Percentiles rank a stretch among this genome's conserved stretches.
Conservation (phyloP, 176 grass and related monocot species). For the Thalia dealbata region DNA sequence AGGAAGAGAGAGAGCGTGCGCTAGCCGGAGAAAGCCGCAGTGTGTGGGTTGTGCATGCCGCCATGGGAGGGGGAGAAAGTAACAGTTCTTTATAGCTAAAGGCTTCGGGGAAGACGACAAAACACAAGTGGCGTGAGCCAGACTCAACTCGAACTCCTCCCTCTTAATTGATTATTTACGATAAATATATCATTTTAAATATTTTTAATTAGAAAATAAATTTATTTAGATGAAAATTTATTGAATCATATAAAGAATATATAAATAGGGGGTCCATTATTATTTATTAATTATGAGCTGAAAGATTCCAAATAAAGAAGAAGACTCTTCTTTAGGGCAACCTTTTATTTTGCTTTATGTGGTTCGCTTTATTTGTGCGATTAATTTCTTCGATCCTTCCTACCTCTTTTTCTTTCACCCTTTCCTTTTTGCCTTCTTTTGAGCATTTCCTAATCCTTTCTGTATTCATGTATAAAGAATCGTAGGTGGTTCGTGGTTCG, state of each 20-base stretch:
- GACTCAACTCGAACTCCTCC: constrained; percentile 21
- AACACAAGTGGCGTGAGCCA: constrained; percentile 36
- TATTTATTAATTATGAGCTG: background rate
- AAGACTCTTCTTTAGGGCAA: background rate
- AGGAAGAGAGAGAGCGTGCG: background rate
- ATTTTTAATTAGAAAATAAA: too few species aligned
- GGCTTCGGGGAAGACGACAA: background rate
- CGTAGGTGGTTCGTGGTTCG: too few species aligned
- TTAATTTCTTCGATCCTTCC: background rate
- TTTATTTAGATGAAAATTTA: too few species aligned
- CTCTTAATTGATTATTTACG: too few species aligned
- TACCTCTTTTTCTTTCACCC: too few species aligned
- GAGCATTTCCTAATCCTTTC: too few species aligned
- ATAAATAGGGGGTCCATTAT: background rate
- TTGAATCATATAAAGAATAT: too few species aligned
- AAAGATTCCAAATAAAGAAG: constrained; percentile 7
- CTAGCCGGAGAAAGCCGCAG: constrained; percentile 14
- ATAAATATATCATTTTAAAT: too few species aligned
- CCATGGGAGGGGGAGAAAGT: constrained; percentile 28
- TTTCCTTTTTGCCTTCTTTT: too few species aligned
- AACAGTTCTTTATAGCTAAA: constrained; percentile 29
- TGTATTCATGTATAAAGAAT: too few species aligned
- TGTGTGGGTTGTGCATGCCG: constrained; percentile 18
- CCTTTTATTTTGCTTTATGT: background rate
- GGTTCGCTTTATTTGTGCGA: background rate